Evolutionary conservation across 2,329 filamentous ascomycete species (phyloP).

Genomic region (Rhynchosporium agropyri): DNA sequence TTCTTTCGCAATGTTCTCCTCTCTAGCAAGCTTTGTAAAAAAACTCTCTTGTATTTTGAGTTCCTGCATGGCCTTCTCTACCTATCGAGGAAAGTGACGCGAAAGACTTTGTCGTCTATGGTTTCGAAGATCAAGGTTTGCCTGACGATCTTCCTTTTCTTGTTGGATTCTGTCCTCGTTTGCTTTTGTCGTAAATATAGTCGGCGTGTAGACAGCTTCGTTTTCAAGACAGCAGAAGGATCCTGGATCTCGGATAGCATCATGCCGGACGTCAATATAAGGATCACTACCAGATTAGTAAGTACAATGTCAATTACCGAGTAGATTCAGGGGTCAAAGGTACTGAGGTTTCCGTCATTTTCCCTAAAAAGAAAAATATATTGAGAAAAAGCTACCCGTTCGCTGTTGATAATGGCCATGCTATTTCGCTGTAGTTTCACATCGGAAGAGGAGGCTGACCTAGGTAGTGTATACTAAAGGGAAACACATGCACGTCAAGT

Average conservation of each 20-base stretch:
- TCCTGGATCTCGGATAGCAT: not conserved
- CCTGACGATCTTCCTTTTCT: not conserved
- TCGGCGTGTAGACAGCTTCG: not conserved
- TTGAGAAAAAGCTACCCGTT: no score
- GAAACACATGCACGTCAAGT: no score
- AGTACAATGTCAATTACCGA: no score
- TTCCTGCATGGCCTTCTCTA: not conserved
- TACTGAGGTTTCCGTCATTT: no score
- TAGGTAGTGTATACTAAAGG: no score
- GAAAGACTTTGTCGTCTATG: not conserved
- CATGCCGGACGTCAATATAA: not conserved
- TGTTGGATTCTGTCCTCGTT: not conserved
- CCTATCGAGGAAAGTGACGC: slow-evolving; percentile 7
- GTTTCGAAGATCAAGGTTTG: slow-evolving; percentile 6
- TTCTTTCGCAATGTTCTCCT: not conserved
- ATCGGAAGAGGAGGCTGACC: no score
- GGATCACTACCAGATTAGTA: no score
- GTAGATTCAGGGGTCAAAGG: no score
- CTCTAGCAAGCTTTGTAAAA: not conserved
- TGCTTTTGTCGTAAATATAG: not conserved
- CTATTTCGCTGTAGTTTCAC: no score
- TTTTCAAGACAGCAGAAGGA: not conserved
- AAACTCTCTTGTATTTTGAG: not conserved
- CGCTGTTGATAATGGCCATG: no score
- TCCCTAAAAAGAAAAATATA: no score